Evolutionary conservation across 805 yeast species (phyloP).

Genomic region (Lipomyces lipofer): DNA sequence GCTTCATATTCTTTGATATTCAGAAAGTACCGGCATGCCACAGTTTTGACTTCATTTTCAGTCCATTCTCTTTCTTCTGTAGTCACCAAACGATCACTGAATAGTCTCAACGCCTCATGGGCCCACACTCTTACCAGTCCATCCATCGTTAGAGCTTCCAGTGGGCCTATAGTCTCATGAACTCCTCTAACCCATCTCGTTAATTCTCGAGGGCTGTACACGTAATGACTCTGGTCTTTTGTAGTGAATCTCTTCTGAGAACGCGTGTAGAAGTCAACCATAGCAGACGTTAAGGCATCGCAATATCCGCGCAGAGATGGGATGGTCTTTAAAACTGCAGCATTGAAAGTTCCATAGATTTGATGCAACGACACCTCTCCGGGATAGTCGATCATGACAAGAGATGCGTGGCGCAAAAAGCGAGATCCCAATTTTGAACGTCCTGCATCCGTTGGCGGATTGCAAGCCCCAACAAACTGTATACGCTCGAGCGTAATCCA

Average conservation of each 20-base stretch:
- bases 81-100: conserved; percentile 66
- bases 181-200: conserved; percentile 87
- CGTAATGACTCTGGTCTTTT: conserved; percentile 55
- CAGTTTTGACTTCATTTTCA: conserved; percentile 38
- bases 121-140: conserved; percentile 67
- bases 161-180: conserved; percentile 49
- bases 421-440: conserved; percentile 58
- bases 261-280: conserved; percentile 60
- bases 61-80: conserved; percentile 54
- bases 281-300: conserved; percentile 56
- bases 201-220: conserved; percentile 86
- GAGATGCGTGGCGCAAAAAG: conserved; percentile 64
- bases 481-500: conserved; percentile 70
- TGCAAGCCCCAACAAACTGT: conserved; percentile 94
- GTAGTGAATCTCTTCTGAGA: conserved; percentile 48
- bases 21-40: conserved; percentile 49
- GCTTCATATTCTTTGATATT: conserved; percentile 43
- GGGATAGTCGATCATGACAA: conserved; percentile 80
- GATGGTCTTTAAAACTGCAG: conserved; percentile 57
- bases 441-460: conserved; percentile 82
- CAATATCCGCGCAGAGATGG: conserved; percentile 62
- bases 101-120: conserved; percentile 77
- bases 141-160: conserved; percentile 43
- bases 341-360: conserved; percentile 63
- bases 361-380: conserved; percentile 58